phyloP scores from a whole-genome alignment of 352 stramenopile species.

The Pythium dissimile region DNA sequence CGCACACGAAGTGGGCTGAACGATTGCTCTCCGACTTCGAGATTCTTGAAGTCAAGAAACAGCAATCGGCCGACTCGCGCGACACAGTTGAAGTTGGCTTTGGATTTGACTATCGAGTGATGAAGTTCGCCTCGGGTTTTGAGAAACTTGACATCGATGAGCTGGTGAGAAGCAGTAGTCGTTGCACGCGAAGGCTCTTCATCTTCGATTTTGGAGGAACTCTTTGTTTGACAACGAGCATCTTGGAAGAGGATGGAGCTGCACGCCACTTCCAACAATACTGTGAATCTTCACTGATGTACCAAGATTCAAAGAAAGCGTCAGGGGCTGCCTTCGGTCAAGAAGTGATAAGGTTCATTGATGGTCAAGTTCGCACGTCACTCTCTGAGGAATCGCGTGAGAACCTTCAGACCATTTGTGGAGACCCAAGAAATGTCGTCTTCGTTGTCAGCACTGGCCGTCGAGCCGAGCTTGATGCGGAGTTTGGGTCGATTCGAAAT shows the following conservation, averaged over 20 bases:
- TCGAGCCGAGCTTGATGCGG: slow-evolving; percentile 33
- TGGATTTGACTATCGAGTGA: slow-evolving; percentile 94
- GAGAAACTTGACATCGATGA: slow-evolving; percentile 88
- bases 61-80: slow-evolving; percentile 23
- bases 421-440: slow-evolving; percentile 61
- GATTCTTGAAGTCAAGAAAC: slow-evolving; percentile 45
- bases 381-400: slow-evolving; percentile 50
- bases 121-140: slow-evolving; percentile 95
- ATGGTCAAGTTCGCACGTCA: slow-evolving; percentile 67
- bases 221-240: slow-evolving; percentile 72
- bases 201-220: slow-evolving; percentile 98
- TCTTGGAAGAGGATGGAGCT: slow-evolving; percentile 56
- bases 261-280: slow-evolving; percentile 26
- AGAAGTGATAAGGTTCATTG: slow-evolving; percentile 48
- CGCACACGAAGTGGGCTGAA: slow-evolving; percentile 91
- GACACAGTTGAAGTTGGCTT: slow-evolving; percentile 91
- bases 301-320: not conserved
- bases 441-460: slow-evolving; percentile 68
- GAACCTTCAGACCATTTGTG: slow-evolving; percentile 52
- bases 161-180: slow-evolving; percentile 79
- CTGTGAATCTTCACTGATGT: not conserved
- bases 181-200: slow-evolving; percentile 79
- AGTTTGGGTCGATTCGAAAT: slow-evolving; percentile 30
- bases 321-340: slow-evolving; percentile 16
- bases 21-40: slow-evolving; percentile 95